phyloP scores from a whole-genome alignment of 2,329 filamentous ascomycete species.

The Davidsoniella neocaledoniae region DNA sequence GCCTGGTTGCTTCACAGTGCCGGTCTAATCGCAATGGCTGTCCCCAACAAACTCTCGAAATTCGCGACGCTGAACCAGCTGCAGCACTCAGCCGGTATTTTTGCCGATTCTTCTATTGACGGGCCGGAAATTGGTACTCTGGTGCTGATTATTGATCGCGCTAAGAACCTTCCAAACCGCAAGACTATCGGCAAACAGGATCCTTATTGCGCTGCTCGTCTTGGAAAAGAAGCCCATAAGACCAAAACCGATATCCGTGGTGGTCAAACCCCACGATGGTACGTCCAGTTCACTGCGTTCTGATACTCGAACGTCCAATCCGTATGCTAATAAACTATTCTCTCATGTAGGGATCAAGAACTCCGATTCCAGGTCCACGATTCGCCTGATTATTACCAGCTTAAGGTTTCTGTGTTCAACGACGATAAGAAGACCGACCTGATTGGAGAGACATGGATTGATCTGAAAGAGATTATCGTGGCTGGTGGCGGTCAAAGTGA shows the following conservation, averaged over 20 bases:
- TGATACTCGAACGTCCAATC: not conserved
- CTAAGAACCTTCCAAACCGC: slow-evolving; percentile 90
- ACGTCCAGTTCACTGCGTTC: slow-evolving; percentile 17
- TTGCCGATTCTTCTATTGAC: slow-evolving; percentile 82
- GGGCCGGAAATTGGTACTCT: slow-evolving; percentile 87
- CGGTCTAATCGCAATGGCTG: no score
- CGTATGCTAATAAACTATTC: slow-evolving; percentile 11
- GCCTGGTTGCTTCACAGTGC: no score
- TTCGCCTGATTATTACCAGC: slow-evolving; percentile 84
- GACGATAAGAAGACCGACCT: slow-evolving; percentile 96
- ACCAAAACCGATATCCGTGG: slow-evolving; percentile 86
- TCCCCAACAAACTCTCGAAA: slow-evolving; percentile 30
- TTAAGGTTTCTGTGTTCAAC: slow-evolving; percentile 94
- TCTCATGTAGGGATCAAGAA: slow-evolving; percentile 72
- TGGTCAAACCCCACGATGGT: slow-evolving; percentile 93
- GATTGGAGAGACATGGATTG: slow-evolving; percentile 87
- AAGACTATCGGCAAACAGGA: slow-evolving; percentile 98
- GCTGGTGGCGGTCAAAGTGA: slow-evolving; percentile 86
- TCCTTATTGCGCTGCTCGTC: slow-evolving; percentile 81
- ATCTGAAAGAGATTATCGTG: slow-evolving; percentile 63
- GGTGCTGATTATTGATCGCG: slow-evolving; percentile 80
- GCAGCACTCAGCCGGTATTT: slow-evolving; percentile 75
- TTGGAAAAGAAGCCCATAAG: slow-evolving; percentile 96
- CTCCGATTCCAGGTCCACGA: slow-evolving; percentile 92
- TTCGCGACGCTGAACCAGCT: slow-evolving; percentile 40